Percentiles rank a stretch among this genome's conserved stretches.
Evolutionary conservation across 1,139 yeast species (phyloP).

Genomic region (Suhomyces anneliseae): DNA sequence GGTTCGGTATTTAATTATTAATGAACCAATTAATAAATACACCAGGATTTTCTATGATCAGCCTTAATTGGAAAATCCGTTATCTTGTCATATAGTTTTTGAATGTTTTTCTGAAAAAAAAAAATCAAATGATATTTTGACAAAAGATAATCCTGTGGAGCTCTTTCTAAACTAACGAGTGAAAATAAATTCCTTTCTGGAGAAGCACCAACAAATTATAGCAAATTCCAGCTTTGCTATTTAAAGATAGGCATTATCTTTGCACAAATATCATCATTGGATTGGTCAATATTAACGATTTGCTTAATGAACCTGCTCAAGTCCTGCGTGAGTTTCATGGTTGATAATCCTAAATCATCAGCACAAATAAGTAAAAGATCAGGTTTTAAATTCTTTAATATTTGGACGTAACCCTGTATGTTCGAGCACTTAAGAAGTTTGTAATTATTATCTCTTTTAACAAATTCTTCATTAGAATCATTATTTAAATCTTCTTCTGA

Average conservation of each 20-base stretch:
- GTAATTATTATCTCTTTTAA: slow-evolving; percentile 28
- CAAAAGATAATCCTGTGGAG: too few species aligned
- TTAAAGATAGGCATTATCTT: slow-evolving; percentile 29
- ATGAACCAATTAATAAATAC: background rate
- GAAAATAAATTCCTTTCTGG: too few species aligned
- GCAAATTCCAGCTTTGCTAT: slow-evolving; percentile 9
- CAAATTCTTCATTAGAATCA: slow-evolving; percentile 14
- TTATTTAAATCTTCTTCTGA: slow-evolving; percentile 41
- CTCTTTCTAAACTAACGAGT: too few species aligned
- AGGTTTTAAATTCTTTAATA: slow-evolving; percentile 44
- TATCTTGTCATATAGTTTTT: too few species aligned
- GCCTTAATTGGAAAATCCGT: too few species aligned
- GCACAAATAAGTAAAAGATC: slow-evolving; percentile 44
- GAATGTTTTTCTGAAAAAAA: too few species aligned
- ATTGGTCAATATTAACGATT: slow-evolving; percentile 38
- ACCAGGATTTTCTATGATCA: too few species aligned
- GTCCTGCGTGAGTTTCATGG: slow-evolving; percentile 33
- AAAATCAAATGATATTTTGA: too few species aligned
- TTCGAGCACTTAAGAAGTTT: slow-evolving; percentile 44
- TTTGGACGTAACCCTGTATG: slow-evolving; percentile 43
- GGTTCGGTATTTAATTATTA: too few species aligned
- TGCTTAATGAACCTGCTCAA: slow-evolving; percentile 42
- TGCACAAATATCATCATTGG: slow-evolving; percentile 28
- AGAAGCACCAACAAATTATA: too few species aligned
- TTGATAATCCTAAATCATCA: slow-evolving; percentile 44